phyloP scores from a whole-genome alignment of 2,329 filamentous ascomycete species.

The Aspergillus spinulosporus region DNA sequence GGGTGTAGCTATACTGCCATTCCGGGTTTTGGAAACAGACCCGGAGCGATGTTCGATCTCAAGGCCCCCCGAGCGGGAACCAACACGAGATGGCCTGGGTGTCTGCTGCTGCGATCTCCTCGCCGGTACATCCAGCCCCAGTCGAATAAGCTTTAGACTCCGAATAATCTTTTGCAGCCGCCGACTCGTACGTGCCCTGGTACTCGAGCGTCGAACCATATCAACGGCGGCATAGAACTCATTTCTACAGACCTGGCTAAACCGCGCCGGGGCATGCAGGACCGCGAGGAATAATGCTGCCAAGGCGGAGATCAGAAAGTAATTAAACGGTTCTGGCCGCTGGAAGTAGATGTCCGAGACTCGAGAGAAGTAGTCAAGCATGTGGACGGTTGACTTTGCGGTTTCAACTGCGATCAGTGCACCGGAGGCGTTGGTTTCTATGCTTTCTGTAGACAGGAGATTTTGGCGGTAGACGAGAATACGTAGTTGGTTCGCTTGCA shows the following conservation, averaged over 20 bases:
- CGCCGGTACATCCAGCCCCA: slow-evolving; percentile 44
- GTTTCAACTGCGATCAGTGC: slow-evolving; percentile 46
- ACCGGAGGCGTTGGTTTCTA: slow-evolving; percentile 36
- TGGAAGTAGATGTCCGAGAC: slow-evolving; percentile 42
- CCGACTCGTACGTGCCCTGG: slow-evolving; percentile 57
- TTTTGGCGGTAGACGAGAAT: slow-evolving; percentile 50
- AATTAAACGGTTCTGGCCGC: slow-evolving; percentile 45
- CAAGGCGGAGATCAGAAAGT: slow-evolving; percentile 44
- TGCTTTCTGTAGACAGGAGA: slow-evolving; percentile 41
- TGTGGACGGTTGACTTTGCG: slow-evolving; percentile 40
- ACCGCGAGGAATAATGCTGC: slow-evolving; percentile 48
- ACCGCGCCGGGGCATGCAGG: slow-evolving; percentile 46
- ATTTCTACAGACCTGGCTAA: slow-evolving; percentile 38
- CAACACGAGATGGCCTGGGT: background rate
- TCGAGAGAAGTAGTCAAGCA: slow-evolving; percentile 40
- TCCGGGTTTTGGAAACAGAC: background rate
- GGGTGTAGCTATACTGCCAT: background rate
- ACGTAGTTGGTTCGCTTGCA: slow-evolving; percentile 49
- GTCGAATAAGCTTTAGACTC: slow-evolving; percentile 58
- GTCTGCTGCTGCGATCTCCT: background rate
- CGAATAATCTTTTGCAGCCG: slow-evolving; percentile 61
- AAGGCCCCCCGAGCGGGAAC: background rate
- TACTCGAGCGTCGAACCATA: slow-evolving; percentile 59
- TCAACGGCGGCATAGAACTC: slow-evolving; percentile 59
- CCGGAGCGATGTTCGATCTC: background rate